Evolutionary conservation across 495 filamentous ascomycete species (phyloP).

Genomic region (Pyrenula massariospora): DNA sequence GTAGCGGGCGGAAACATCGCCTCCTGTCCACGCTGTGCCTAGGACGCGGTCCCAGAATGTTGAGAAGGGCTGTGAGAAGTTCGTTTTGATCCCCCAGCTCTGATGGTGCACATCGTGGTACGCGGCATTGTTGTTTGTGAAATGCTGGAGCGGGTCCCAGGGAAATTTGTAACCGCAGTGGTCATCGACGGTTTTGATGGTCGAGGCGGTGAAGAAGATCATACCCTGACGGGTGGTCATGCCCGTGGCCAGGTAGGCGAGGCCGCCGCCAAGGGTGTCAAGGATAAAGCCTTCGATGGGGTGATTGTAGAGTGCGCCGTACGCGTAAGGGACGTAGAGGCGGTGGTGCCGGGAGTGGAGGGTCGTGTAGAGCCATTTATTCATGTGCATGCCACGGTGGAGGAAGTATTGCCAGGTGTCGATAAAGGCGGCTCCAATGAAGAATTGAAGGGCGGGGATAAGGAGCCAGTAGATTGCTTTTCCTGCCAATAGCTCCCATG

Average conservation of each 20-base stretch:
- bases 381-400: slow-evolving; percentile 88
- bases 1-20: slow-evolving; percentile 31
- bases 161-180: slow-evolving; percentile 94
- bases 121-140: slow-evolving; percentile 84
- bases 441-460: slow-evolving; percentile 64
- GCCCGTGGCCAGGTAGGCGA: slow-evolving; percentile 66
- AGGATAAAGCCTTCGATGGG: slow-evolving; percentile 81
- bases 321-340: slow-evolving; percentile 94
- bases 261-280: slow-evolving; percentile 73
- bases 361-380: slow-evolving; percentile 87
- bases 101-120: slow-evolving; percentile 99
- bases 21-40: slow-evolving; percentile 29
- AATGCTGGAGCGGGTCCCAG: slow-evolving; percentile 83
- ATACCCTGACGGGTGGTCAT: slow-evolving; percentile 73
- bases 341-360: slow-evolving; percentile 94
- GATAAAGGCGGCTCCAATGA: slow-evolving; percentile 56
- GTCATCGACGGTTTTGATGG: slow-evolving; percentile 94
- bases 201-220: slow-evolving; percentile 72
- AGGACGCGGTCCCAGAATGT: slow-evolving; percentile 40
- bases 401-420: slow-evolving; percentile 98
- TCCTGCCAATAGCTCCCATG: slow-evolving; percentile 67
- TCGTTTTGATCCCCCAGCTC: slow-evolving; percentile 86
- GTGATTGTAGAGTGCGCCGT: slow-evolving; percentile 94
- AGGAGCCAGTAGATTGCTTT: slow-evolving; percentile 67
- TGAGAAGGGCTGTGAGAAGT: slow-evolving; percentile 42